Conservation (phyloP, 106 monocot genomes). For the Allium fistulosum region DNA sequence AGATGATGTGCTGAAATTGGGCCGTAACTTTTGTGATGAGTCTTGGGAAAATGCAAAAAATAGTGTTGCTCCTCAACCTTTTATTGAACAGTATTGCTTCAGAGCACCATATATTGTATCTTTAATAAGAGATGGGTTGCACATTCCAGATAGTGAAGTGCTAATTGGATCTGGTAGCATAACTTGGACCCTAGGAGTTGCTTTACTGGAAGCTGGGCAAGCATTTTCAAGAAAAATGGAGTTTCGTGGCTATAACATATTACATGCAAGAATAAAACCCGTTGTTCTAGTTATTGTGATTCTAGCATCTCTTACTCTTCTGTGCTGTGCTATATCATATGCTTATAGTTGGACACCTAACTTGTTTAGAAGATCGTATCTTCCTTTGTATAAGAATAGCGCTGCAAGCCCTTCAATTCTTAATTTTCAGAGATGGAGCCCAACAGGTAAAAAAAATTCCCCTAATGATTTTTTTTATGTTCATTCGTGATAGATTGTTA, state of each 20-base stretch:
- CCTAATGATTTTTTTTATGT: too few species aligned
- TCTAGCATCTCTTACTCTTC: constrained; percentile 37
- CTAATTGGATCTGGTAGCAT: constrained; percentile 87
- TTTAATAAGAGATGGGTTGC: constrained; percentile 81
- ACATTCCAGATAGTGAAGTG: constrained; percentile 67
- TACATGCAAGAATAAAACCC: constrained; percentile 29
- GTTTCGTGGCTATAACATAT: constrained; percentile 33
- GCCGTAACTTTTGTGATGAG: constrained; percentile 68
- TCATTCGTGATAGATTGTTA: too few species aligned
- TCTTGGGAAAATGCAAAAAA: constrained; percentile 75
- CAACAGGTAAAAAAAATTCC: constrained; percentile 40
- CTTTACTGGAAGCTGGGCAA: constrained; percentile 69
- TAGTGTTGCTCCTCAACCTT: constrained; percentile 90
- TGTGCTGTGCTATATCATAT: constrained; percentile 45
- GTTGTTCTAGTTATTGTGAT: constrained; percentile 35
- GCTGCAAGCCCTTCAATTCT: constrained; percentile 29
- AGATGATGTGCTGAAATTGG: constrained; percentile 55
- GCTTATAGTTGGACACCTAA: constrained; percentile 45
- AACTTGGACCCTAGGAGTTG: constrained; percentile 96
- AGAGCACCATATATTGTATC: constrained; percentile 88
- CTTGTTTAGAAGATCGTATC: constrained; percentile 45
- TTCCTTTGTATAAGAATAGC: constrained; percentile 67
- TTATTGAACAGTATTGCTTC: constrained; percentile 96
- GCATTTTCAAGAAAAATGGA: constrained; percentile 54
- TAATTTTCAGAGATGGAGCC: constrained; percentile 59